A percentile compares a stretch with the other conserved stretches of the same genome.
Evolutionary conservation across 192 early-diverging fungal genomes (phyloP).

Genomic region (Coemansia brasiliensis): DNA sequence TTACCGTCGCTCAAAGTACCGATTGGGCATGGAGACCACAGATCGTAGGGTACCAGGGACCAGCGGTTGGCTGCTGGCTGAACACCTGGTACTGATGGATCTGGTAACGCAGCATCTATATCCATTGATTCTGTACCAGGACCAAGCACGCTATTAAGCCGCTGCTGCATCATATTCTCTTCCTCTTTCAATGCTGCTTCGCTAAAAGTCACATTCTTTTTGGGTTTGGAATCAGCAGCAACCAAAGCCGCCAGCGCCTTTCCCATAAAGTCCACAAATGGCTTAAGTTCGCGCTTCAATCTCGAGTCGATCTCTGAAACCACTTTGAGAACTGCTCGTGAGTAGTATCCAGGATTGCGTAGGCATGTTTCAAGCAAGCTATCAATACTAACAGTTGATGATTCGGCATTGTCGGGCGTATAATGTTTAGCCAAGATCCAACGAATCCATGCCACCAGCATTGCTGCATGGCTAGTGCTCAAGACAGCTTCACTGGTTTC

Average conservation of each 20-base stretch:
- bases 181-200: constrained; percentile 28
- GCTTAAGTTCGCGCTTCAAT: constrained; percentile 37
- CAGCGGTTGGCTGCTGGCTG: constrained; percentile 15
- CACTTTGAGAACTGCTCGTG: constrained; percentile 39
- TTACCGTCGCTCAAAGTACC: constrained; percentile 24
- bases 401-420: background rate
- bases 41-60: constrained; percentile 13
- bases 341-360: constrained; percentile 59
- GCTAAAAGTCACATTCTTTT: constrained; percentile 1
- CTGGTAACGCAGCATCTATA: background rate
- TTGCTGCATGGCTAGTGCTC: constrained; percentile 56
- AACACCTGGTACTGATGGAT: no score
- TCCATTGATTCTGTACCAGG: background rate
- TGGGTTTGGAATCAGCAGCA: constrained; percentile 15
- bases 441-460: constrained; percentile 61
- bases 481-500: constrained; percentile 14
- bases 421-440: constrained; percentile 50
- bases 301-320: constrained; percentile 26
- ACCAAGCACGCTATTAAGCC: constrained; percentile 24
- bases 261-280: constrained; percentile 54
- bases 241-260: constrained; percentile 49
- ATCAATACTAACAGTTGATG: constrained; percentile 37
- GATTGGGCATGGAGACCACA: constrained; percentile 32
- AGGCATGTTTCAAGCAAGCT: constrained; percentile 62
- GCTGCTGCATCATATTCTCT: constrained; percentile 30